Evolutionary conservation across 495 filamentous ascomycete species (phyloP).

Genomic region (Tuber magnatum): DNA sequence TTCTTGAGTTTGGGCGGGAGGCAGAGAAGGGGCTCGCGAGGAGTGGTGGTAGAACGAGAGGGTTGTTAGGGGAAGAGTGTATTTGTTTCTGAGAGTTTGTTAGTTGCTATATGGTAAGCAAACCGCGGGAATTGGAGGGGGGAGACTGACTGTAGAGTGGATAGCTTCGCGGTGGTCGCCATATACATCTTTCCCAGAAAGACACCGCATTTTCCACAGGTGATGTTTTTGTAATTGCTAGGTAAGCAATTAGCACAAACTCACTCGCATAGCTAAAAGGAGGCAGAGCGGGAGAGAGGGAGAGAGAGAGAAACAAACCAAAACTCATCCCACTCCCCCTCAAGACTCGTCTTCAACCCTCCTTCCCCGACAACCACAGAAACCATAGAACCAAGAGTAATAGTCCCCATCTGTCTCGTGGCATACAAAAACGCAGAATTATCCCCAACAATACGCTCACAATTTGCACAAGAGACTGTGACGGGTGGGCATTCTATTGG

Average conservation of each 20-base stretch:
- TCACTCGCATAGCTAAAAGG: background rate
- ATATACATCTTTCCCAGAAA: conserved; percentile 34
- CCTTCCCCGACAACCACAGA: conserved; percentile 18
- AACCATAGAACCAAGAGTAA: conserved; percentile 26
- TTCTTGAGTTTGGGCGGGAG: conserved; percentile 27
- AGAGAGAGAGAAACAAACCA: conserved; percentile 16
- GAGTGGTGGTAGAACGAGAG: conserved; percentile 32
- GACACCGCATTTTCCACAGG: conserved; percentile 30
- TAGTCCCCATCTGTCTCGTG: conserved; percentile 32
- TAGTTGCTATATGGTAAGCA: background rate
- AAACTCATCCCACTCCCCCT: conserved; percentile 35
- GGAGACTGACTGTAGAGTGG: conserved; percentile 26
- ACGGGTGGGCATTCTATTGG: conserved; percentile 16
- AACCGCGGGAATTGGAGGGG: background rate
- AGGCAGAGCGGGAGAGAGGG: background rate
- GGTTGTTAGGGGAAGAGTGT: conserved; percentile 21
- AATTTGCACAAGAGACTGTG: conserved; percentile 34
- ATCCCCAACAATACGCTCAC: conserved; percentile 37
- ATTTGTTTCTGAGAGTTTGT: conserved; percentile 14
- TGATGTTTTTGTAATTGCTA: conserved; percentile 34
- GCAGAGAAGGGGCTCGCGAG: conserved; percentile 25
- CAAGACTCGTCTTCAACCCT: conserved; percentile 30
- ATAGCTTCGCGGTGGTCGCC: conserved; percentile 33
- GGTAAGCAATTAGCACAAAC: conserved; percentile 10
- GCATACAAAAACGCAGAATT: conserved; percentile 30